These are phyloP conservation scores for Wickerhamiella pararugosa DNA, from an alignment of 1,139 yeast genomes.

Conservation along the genomic window DNA sequence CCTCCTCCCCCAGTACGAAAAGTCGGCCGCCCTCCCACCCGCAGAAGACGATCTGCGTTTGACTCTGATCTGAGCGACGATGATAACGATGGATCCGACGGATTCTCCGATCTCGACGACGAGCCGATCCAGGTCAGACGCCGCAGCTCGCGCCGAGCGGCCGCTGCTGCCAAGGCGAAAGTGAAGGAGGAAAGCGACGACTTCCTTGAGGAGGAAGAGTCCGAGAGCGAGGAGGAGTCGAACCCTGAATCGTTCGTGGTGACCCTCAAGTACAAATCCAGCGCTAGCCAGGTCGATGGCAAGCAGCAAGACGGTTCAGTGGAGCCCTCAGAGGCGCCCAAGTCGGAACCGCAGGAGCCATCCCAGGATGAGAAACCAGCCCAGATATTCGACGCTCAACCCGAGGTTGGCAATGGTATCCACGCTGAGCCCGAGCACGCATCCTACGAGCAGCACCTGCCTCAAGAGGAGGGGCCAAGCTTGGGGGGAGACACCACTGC, in stretches of 20 bases:
- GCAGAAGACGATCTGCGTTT: slow-evolving; percentile 1
- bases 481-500: too few relatives aligned
- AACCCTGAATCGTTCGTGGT: not conserved
- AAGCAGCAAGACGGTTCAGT: too few relatives aligned
- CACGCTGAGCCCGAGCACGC: too few relatives aligned
- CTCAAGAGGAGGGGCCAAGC: too few relatives aligned
- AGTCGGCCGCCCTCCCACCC: slow-evolving; percentile 7
- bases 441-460: too few relatives aligned
- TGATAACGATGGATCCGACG: slow-evolving; percentile 4
- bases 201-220: not conserved
- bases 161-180: slow-evolving; percentile 1
- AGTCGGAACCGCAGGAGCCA: too few relatives aligned
- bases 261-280: not conserved
- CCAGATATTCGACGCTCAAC: too few relatives aligned
- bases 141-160: slow-evolving; percentile 4
- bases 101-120: slow-evolving; percentile 4
- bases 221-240: not conserved
- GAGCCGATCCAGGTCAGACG: slow-evolving; percentile 1
- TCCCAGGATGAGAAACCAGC: too few relatives aligned
- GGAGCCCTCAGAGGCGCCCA: too few relatives aligned
- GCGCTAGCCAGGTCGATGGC: too few relatives aligned
- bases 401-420: too few relatives aligned
- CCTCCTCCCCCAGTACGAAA: slow-evolving; percentile 5
- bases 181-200: not conserved
- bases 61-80: slow-evolving; percentile 7